Base-by-base conservation (phyloP, 1,284 basidiomycete species). In the Anthracocystis setariae region DNA sequence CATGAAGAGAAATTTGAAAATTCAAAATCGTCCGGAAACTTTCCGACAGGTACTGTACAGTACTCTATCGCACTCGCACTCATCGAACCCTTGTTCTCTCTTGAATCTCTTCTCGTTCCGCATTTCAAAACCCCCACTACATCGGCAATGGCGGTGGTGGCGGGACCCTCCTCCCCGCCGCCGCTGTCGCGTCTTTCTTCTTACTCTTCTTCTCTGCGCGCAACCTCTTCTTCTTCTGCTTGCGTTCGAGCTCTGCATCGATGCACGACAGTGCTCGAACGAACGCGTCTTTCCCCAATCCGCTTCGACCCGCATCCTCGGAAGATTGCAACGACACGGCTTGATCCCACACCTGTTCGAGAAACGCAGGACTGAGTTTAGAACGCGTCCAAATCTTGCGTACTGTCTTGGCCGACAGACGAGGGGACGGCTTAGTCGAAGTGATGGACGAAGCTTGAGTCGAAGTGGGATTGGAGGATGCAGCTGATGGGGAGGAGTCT, bases 211-310 rank as follows among this genome's bases (percentile, higher is more conserved):
- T 38, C 40, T 46, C 46, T 21, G 10, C 55, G 27, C 47, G 47
- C 5, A 15, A 13, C 1, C 24, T 33, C 1, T 48, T 17, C 1
- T 51, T 43, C 3, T 27, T 15, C 33, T 55, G 57, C 2, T 35
- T 42, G 5, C 63, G 47, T 9, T 62, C 55, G 8, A 72, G 21
- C 38, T 66, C 69, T 8, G 56, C 63, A 46, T 72, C 69, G 38
- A 72, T 63, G 9, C 27, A 42, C 4, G 69, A 63, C 46, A 67
- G 53, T 1, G 43, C 63, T 9, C 44, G 23, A 15, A 63, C 52
- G 32, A 72, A 72, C 1, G 37, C 17, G n/a, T 56, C 52, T 27
- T 27, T 49, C 2, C 24, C 37, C 17, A 66, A 27, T 3, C 38
- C 55, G 4, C 13, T 17, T 0, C 8, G 35, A 27, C 7, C 4